These are phyloP conservation scores for Leptodontidium sp. DNA, from an alignment of 2,329 filamentous ascomycete species.

Conservation along the genomic window DNA sequence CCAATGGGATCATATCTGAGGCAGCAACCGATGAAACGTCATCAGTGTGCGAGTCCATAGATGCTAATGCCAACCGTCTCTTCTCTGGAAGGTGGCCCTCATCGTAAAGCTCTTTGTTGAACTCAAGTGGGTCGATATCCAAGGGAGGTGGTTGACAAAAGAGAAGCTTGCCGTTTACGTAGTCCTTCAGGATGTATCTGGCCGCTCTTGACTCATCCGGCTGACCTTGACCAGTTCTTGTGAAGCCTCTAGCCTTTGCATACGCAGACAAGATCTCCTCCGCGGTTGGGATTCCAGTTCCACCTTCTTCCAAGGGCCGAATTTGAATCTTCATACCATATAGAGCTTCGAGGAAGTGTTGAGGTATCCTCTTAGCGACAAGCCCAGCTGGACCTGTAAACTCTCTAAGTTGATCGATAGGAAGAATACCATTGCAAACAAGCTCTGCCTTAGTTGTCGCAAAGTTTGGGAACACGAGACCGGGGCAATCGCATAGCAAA, in stretches of 20 bases:
- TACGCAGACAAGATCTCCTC: constrained; percentile 88
- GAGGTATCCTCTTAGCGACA: constrained; percentile 85
- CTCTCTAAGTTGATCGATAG: constrained; percentile 95
- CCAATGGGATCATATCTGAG: constrained; percentile 59
- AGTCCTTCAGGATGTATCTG: constrained; percentile 91
- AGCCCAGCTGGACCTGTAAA: constrained; percentile 87
- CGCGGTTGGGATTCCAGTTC: constrained; percentile 84
- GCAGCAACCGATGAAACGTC: constrained; percentile 51
- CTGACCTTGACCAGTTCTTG: constrained; percentile 86
- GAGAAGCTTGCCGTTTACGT: constrained; percentile 93
- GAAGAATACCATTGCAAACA: constrained; percentile 92
- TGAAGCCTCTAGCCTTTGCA: constrained; percentile 87
- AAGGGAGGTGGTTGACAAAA: constrained; percentile 88
- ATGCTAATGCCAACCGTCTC: constrained; percentile 71
- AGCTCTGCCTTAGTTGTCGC: constrained; percentile 95
- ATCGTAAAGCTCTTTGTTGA: constrained; percentile 92
- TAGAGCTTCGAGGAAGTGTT: constrained; percentile 86
- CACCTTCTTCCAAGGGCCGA: constrained; percentile 87
- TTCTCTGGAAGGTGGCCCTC: constrained; percentile 82
- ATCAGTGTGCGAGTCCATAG: constrained; percentile 47
- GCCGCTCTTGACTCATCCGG: constrained; percentile 94
- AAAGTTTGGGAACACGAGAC: constrained; percentile 98
- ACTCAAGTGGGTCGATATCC: constrained; percentile 74
- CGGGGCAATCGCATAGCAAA: constrained; percentile 95
- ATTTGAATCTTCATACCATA: constrained; percentile 92